These are phyloP conservation scores for Mucor ambiguus DNA, from an alignment of 371 early-diverging fungal species.

Conservation along the genomic window DNA sequence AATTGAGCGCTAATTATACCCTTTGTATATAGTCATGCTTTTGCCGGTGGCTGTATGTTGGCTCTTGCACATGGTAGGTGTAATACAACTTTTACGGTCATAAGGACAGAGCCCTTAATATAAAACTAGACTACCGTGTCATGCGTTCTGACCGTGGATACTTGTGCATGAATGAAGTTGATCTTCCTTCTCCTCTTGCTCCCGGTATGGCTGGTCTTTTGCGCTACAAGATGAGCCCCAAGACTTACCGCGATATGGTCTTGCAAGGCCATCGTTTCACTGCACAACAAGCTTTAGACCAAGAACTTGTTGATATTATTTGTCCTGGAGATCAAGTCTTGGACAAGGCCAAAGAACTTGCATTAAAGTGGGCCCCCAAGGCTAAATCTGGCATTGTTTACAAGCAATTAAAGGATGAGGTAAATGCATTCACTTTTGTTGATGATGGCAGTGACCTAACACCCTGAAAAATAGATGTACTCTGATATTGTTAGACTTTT, in stretches of 20 bases:
- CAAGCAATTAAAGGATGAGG: conserved; percentile 52
- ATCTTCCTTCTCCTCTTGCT: conserved; percentile 68
- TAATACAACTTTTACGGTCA: not conserved
- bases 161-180: conserved; percentile 84
- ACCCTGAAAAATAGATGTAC: conserved; percentile 30
- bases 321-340: conserved; percentile 50
- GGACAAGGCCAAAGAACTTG: conserved; percentile 58
- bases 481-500: conserved; percentile 21
- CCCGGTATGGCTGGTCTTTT: conserved; percentile 79
- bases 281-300: conserved; percentile 64
- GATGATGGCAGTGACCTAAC: not conserved
- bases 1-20: not conserved
- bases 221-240: conserved; percentile 60
- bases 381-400: conserved; percentile 52
- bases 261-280: conserved; percentile 70
- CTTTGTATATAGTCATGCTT: conserved; percentile 64
- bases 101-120: not conserved
- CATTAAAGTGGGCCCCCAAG: conserved; percentile 58
- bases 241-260: conserved; percentile 64
- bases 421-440: conserved; percentile 14
- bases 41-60: conserved; percentile 85
- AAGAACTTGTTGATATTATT: conserved; percentile 65
- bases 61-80: conserved; percentile 71
- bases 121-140: conserved; percentile 67
- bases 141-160: conserved; percentile 83